Evolutionary conservation across 2,329 filamentous ascomycete species (phyloP).

Genomic region (Paecilomyces sp.): DNA sequence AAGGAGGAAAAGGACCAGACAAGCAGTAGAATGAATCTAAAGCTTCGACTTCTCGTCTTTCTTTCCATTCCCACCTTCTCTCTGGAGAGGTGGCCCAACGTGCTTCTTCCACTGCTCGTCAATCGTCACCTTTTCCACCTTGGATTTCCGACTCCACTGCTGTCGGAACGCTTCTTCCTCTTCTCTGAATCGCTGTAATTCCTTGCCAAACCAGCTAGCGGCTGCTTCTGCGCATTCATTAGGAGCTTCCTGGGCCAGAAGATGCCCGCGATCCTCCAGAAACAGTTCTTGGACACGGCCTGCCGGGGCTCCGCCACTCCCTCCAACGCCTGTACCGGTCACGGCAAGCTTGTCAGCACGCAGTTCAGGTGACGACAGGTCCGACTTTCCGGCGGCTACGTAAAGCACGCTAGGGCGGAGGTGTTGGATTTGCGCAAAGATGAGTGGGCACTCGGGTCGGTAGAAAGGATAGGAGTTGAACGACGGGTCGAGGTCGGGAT

Average conservation of each 20-base stretch:
- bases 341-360: conserved; percentile 35
- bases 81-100: conserved; percentile 21
- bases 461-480: conserved; percentile 34
- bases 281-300: conserved; percentile 62
- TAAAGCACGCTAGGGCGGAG: conserved; percentile 42
- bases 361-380: conserved; percentile 31
- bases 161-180: conserved; percentile 51
- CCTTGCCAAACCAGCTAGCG: conserved; percentile 50
- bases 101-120: conserved; percentile 47
- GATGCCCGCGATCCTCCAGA: conserved; percentile 62
- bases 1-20: neutral
- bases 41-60: conserved; percentile 16
- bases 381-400: conserved; percentile 37
- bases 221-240: conserved; percentile 56
- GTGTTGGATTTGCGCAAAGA: conserved; percentile 33
- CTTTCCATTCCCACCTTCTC: conserved; percentile 4
- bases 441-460: conserved; percentile 31
- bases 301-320: conserved; percentile 50
- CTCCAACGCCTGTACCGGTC: conserved; percentile 31
- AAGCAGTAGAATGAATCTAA: conserved; percentile 6
- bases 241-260: conserved; percentile 78
- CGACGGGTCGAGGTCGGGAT: conserved; percentile 37
- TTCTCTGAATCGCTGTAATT: conserved; percentile 50
- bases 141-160: conserved; percentile 46
- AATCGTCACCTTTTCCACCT: conserved; percentile 50